Base-by-base conservation (phyloP, 441 rosid genomes). In the Croton laevigatus region DNA sequence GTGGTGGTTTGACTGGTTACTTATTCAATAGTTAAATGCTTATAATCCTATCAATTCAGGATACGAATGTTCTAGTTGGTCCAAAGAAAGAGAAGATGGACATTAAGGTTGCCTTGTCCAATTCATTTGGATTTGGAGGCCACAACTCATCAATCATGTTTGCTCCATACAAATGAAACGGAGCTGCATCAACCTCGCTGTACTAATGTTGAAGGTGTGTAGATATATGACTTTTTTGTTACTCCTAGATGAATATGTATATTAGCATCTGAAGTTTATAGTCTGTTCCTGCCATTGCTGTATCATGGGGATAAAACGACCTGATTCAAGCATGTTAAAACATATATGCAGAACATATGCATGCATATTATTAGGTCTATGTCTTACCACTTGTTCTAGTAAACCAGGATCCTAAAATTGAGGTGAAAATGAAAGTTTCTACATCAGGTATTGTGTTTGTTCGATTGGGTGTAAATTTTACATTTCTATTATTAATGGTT, bases 111-210 rank as follows among this genome's bases (percentile, higher is more conserved):
- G 99, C 97, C 52, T 81, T 96, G 69, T 96, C 97, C 37, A 96
- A 93, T 75, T 96, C 99, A 6, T 93, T 96, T 59, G 99, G 99
- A 66, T 93, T 96, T 73, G 99, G 98, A 32, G 99, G 99, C 75
- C 99, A 93, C 83, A 96, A 96, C 82, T 93, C 99, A 16, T 88
- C 98, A 20, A 96, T 96, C 73, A 76, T 96, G 73, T 89, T 96
- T 72, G 89, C 89, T 11, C 98, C 99, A 32, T 89, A 86, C 94
- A 88, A 93, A 79, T 89, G 75, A 88, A 76, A 44, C 58, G 65
- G 45, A 65, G 40, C 75, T 69, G 49, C 75, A 68, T 71, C 69
- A 67, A 61, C 70, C 42, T 64, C 59, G 68, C 72, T 79, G 71
- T 78, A 65, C 71, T 27, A 55, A 71, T 57, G 73, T 76, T 65